These are phyloP conservation scores for Neoscytalidium dimidiatum DNA, from an alignment of 2,329 filamentous ascomycete species.

Conservation along the genomic window DNA sequence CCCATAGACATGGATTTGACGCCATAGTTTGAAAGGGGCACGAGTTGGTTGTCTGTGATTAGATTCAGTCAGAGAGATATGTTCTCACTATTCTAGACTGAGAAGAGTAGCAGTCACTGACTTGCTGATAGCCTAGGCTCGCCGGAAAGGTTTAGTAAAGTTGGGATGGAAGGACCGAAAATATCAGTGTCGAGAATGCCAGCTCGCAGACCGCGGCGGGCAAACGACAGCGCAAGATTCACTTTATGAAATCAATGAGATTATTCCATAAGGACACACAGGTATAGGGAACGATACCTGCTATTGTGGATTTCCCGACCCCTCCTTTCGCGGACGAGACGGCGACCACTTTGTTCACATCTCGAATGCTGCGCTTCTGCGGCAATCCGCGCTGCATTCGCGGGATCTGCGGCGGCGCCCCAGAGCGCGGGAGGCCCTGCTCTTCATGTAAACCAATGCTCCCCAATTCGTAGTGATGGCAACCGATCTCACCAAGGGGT, in stretches of 20 bases:
- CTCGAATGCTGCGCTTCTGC: slow-evolving; percentile 74
- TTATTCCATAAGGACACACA: not conserved
- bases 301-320: slow-evolving; percentile 95
- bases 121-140: slow-evolving; percentile 75
- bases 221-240: slow-evolving; percentile 86
- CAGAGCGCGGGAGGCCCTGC: slow-evolving; percentile 82
- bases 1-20: slow-evolving; percentile 99
- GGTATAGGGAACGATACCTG: slow-evolving; percentile 53
- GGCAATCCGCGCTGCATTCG: slow-evolving; percentile 81
- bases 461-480: not conserved
- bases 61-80: not conserved
- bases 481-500: slow-evolving; percentile 68
- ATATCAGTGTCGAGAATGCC: slow-evolving; percentile 96
- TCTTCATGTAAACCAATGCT: slow-evolving; percentile 19
- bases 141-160: slow-evolving; percentile 77
- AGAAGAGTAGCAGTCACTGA: slow-evolving; percentile 44
- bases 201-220: slow-evolving; percentile 74
- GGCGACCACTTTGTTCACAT: slow-evolving; percentile 91
- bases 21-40: slow-evolving; percentile 91
- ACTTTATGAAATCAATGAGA: slow-evolving; percentile 35
- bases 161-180: slow-evolving; percentile 93
- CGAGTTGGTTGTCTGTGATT: slow-evolving; percentile 68
- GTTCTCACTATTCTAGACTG: not conserved
- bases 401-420: slow-evolving; percentile 63
- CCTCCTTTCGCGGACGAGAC: slow-evolving; percentile 96